A percentile compares a stretch with the other conserved stretches of the same genome.
Evolutionary conservation across 495 filamentous ascomycete species (phyloP).

Genomic region (Aspergillus taichungensis): DNA sequence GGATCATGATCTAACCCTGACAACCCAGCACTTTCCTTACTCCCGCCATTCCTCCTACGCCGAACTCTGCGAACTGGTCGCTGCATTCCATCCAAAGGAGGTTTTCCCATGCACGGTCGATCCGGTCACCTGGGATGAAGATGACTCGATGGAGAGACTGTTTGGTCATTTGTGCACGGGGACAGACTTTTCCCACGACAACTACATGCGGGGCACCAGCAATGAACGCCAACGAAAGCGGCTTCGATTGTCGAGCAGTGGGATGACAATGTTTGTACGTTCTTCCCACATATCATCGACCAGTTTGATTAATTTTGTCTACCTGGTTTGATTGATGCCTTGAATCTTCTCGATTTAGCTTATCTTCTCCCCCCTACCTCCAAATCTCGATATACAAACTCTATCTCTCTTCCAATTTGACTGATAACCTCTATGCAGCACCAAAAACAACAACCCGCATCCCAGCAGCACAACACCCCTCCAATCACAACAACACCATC

Average conservation of each 20-base stretch:
- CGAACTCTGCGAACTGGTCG: conserved; percentile 66
- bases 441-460: not conserved
- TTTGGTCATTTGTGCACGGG: conserved; percentile 65
- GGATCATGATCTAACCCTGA: not conserved
- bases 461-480: not conserved
- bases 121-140: conserved; percentile 49
- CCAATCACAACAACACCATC: not conserved
- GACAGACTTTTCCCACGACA: conserved; percentile 55
- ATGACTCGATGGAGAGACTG: conserved; percentile 51
- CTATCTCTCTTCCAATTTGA: too few species aligned
- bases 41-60: conserved; percentile 82
- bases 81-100: conserved; percentile 62
- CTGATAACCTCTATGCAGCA: not conserved
- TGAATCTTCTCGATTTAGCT: too few species aligned
- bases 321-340: too few species aligned
- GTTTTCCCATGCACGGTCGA: conserved; percentile 80
- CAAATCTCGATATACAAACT: too few species aligned
- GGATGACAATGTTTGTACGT: conserved; percentile 6
- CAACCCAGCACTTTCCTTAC: conserved; percentile 60
- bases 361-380: too few species aligned
- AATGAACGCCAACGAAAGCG: conserved; percentile 10
- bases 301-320: too few species aligned
- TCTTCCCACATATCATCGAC: too few species aligned
- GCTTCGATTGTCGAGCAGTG: conserved; percentile 16
- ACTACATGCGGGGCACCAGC: conserved; percentile 41